Base-by-base conservation (phyloP, 352 stramenopile genomes). In the Elongisporangium undulatum region DNA sequence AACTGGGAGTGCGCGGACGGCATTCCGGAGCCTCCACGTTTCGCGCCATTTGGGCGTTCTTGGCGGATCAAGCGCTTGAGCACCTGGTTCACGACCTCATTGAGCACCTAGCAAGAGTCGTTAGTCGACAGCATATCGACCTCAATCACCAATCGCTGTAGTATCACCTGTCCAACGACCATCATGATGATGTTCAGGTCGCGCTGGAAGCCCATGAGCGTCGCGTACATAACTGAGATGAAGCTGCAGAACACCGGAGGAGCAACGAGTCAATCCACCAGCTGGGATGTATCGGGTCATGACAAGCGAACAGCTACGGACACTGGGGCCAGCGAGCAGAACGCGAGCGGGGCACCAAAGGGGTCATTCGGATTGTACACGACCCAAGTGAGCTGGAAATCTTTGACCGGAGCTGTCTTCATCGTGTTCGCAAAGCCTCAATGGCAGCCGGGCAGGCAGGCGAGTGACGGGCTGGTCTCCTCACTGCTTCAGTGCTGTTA, bases 361-460 rank as follows among this genome's bases (percentile, higher is more conserved):
- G 82, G 80, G 53, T 95, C 86, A 20, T 63, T 64, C 7, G 78
- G 75, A 56, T 95, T 81, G 63, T 95, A 95, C 23, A 90, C 77
- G 50, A 95, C 86, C 82, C 82, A 92, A 49, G 84, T 92, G 68
- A 87, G 79, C 74, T 92, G 79, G 58, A 93, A 92, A 57, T 83
- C 77, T 61, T 89, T 45, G 34, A 45, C 34, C 34, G 34, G 49
- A 53, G 49, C 49, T 17, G 20, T 26, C 49, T 53, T 53, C 49
- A 53, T 26, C 49, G 49, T 53, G 49, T 45, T 45, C 34, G 34
- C 34, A 45, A 45, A 45, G 13, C 13, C 34, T 45, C 34, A 45
- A 45, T 45, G 34, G 34, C 26, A 9, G 26, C 4, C 26, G 26
- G 26, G 34, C 26, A 38, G 26, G 26, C 26, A 12, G 26, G 26